Conservation (phyloP, 2,329 filamentous ascomycete genomes). For the Aquanectria penicillioides region DNA sequence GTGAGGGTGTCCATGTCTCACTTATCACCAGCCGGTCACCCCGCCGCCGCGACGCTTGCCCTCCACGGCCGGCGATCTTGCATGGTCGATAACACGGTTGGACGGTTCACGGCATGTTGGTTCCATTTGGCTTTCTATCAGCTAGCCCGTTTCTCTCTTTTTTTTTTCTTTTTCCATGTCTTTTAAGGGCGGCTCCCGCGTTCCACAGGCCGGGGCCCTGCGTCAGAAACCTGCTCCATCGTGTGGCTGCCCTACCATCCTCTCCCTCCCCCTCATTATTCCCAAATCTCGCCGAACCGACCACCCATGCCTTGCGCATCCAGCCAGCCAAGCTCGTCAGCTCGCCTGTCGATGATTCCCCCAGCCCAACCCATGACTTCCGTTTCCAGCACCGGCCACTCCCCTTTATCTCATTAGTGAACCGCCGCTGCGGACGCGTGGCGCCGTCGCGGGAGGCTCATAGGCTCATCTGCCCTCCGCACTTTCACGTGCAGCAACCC, state of each 20-base stretch:
- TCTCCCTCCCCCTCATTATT: background rate
- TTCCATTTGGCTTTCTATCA: too few species aligned
- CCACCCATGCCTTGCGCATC: too few species aligned
- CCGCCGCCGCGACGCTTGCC: conserved; percentile 28
- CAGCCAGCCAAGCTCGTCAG: conserved; percentile 26
- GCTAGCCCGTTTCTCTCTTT: conserved; percentile 21
- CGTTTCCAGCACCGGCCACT: conserved; percentile 29
- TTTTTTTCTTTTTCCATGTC: background rate
- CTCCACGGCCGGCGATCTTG: conserved; percentile 11
- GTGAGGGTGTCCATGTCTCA: conserved; percentile 45
- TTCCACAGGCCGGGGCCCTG: conserved; percentile 2
- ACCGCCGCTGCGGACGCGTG: conserved; percentile 34
- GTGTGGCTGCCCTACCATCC: conserved; percentile 25
- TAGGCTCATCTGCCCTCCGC: conserved; percentile 28
- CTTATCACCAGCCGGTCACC: conserved; percentile 22
- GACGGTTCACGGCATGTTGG: too few species aligned
- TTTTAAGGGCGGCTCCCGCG: conserved; percentile 16
- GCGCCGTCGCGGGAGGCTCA: conserved; percentile 34
- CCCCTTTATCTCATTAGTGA: conserved; percentile 28
- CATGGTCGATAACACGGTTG: too few species aligned
- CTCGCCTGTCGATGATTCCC: conserved; percentile 27
- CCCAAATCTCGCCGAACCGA: conserved; percentile 1
- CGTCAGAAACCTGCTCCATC: background rate
- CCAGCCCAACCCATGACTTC: conserved; percentile 40
- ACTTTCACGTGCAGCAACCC: conserved; percentile 37